Percentiles rank a stretch among this genome's conserved stretches.
Evolutionary conservation across 2,329 filamentous ascomycete genomes (phyloP).

Genomic region (Phaeosphaeriaceae sp.): DNA sequence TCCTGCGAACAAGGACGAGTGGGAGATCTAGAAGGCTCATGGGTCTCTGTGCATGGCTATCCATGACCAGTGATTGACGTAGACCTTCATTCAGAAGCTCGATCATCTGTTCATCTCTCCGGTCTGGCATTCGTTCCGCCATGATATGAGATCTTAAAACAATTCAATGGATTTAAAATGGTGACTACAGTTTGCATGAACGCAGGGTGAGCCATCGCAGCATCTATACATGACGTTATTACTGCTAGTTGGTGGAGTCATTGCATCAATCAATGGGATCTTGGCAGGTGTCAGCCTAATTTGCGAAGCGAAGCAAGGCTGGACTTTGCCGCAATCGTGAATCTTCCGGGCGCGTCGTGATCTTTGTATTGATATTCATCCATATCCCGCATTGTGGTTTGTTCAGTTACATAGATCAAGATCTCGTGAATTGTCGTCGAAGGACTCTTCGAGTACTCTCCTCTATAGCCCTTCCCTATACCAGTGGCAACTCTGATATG

Average conservation of each 20-base stretch:
- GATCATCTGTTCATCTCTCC: not conserved
- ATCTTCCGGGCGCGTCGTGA: too few relatives aligned
- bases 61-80: not conserved
- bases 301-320: not conserved
- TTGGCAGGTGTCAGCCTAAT: not conserved
- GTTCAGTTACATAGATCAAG: too few relatives aligned
- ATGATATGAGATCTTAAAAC: not conserved
- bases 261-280: not conserved
- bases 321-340: too few relatives aligned
- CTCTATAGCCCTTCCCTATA: too few relatives aligned
- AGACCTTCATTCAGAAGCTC: not conserved
- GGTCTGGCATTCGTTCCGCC: not conserved
- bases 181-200: not conserved
- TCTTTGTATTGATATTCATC: too few relatives aligned
- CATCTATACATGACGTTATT: not conserved
- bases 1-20: slow-evolving; percentile 6
- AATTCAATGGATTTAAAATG: not conserved
- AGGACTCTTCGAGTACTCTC: too few relatives aligned
- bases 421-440: too few relatives aligned
- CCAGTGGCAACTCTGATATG: too few relatives aligned
- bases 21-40: slow-evolving; percentile 6
- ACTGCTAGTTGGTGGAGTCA: not conserved
- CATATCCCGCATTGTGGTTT: too few relatives aligned
- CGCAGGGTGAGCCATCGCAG: too few relatives aligned
- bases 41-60: not conserved